Base-by-base conservation (phyloP, 1,284 basidiomycete species). In the Singerocomus inundabilis region DNA sequence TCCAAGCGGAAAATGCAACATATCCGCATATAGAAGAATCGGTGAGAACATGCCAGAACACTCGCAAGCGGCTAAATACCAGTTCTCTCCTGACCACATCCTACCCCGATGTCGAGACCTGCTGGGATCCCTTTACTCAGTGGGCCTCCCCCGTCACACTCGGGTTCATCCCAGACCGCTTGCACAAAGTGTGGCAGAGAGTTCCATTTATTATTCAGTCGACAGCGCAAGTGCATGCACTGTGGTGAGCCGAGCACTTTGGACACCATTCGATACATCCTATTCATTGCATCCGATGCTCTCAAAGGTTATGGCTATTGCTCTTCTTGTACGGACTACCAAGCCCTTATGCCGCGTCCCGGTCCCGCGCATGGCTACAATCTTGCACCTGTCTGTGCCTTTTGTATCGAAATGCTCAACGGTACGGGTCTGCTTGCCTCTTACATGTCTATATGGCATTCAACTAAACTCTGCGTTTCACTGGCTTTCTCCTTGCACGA, bases 171-270 rank as follows among this genome's bases (percentile, higher is more conserved):
- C 16, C 78, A 82, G 49, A 58, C 60, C 32, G 71, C 74, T 6
- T 90, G 87, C 57, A 77, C 85, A 62, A 88, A 82, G 63, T 90
- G 87, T 63, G 79, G 75, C 63, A 88, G 79, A 64, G 88, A 89
- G 63, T 89, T 90, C 66, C 83, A 77, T 58, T 61, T 86, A 32
- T 82, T 90, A 32, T 82, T 90, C 58, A 71, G 79, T 48, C 72
- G 87, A 48, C 74, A 80, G 39, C 75, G 80, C 57, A 79, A 71
- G 55, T 90, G 87, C 63, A 82, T 86, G 63, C 88, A 90, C 59
- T 91, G 87, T 61, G 85, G 87, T 85, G 63, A 58, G 81, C 70
- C 26, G 40, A 41, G 29, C 26, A 38, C 34, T 8, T 10, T 13
- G 2, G 30, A 38, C n/a, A 36, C 21, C 13, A 10, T 12, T 26